Evolutionary conservation across 345 rosid species (phyloP).

Genomic region (Citrus glauca): DNA sequence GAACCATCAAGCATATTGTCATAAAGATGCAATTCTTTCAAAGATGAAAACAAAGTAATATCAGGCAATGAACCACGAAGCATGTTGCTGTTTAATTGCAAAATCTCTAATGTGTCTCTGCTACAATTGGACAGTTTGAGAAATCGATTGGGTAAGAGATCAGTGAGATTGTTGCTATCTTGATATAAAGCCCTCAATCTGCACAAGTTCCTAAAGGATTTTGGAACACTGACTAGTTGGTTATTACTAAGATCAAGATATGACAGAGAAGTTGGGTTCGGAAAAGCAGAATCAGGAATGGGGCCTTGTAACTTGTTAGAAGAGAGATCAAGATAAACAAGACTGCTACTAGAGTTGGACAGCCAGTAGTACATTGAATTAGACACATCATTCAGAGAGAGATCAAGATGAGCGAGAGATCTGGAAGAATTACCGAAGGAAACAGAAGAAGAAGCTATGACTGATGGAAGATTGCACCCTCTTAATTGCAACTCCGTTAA

Average conservation of each 20-base stretch:
- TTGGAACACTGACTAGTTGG: neutral
- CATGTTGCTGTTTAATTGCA: conserved; percentile 1
- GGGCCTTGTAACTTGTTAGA: neutral
- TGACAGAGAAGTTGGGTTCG: neutral
- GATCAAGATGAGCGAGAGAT: neutral
- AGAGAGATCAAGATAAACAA: conserved; percentile 1
- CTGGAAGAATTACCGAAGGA: neutral
- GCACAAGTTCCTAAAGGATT: conserved; percentile 11
- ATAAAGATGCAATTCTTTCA: conserved; percentile 6
- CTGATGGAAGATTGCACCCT: neutral
- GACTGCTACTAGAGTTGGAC: neutral
- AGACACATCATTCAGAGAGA: neutral
- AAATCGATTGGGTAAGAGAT: neutral
- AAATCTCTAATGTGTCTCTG: conserved; percentile 8
- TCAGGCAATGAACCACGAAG: conserved; percentile 15
- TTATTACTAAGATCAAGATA: neutral
- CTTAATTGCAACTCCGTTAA: neutral
- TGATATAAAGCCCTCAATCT: conserved; percentile 10
- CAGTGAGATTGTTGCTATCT: conserved; percentile 6
- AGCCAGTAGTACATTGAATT: conserved; percentile 11
- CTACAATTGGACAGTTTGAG: conserved; percentile 9
- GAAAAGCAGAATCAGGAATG: neutral
- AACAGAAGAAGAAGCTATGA: neutral
- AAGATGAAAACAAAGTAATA: neutral
- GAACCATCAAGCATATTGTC: conserved; percentile 10